Percentiles rank a stretch among this genome's conserved stretches.
Conservation (phyloP, 306 rosid species). For the Lupinus albus region DNA sequence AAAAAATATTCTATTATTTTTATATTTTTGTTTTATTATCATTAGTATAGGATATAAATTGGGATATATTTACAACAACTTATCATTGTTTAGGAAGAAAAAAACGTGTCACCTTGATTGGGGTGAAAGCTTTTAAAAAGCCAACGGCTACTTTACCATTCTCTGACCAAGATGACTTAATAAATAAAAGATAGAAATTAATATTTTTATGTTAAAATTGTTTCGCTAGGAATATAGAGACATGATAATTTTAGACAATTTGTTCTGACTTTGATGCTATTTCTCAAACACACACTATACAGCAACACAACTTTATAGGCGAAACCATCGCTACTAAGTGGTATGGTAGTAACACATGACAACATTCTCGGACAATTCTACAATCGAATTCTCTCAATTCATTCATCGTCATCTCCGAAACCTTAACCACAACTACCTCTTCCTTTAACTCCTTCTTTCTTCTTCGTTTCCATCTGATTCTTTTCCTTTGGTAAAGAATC, state of each 20-base stretch:
- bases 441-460: constrained; percentile 47
- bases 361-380: constrained; percentile 39
- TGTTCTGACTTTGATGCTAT: not conserved
- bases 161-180: too few species aligned
- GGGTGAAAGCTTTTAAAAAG: constrained; percentile 41
- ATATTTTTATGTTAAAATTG: too few species aligned
- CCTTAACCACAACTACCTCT: not conserved
- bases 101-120: not conserved
- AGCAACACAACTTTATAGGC: constrained; percentile 29
- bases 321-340: constrained; percentile 37
- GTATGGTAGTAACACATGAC: constrained; percentile 15
- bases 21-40: too few species aligned
- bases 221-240: too few species aligned
- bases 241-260: too few species aligned
- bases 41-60: too few species aligned
- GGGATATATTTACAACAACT: too few species aligned
- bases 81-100: too few species aligned
- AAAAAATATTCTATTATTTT: too few species aligned
- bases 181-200: too few species aligned
- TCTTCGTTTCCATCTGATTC: constrained; percentile 57
- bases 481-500: constrained; percentile 69
- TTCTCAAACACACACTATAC: not conserved
- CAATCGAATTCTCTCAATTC: constrained; percentile 34
- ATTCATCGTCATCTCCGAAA: constrained; percentile 32
- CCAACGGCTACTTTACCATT: constrained; percentile 49